Evolutionary conservation across 208 protist genomes (phyloP), one percentile per base, ranked within the genome.

Genomic region (Leishmania amazonensis): DNA sequence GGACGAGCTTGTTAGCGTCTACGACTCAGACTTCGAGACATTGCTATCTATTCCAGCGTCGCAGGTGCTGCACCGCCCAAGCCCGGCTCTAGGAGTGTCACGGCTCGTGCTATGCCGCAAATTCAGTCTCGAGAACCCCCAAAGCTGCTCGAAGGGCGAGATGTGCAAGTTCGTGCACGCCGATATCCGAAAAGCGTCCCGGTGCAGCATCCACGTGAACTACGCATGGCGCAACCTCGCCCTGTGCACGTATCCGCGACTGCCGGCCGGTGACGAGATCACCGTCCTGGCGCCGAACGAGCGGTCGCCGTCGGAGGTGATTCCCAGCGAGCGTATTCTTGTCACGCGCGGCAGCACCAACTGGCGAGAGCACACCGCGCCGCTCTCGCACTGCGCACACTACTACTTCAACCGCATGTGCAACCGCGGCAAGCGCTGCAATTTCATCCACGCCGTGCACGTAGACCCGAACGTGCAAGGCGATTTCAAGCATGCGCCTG

Each of bases 361-460:
- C 67, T 87, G 81, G 84, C 81, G 65, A 17, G 83, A 90, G 76
- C 83, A 91, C 82, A 38, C 58, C 47, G 70, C 81, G 28, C 87
- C 89, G 19, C 87, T 94, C 65, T 92, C 90, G 35, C 94, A 95
- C 87, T 97, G 94, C 83, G 90, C 94, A 28, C 92, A 97, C 65
- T 97, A 95, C 83, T 96, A 94, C 86, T 95, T 94, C 85, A 95
- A 97, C 80, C 88, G 90, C 54, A 91, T 96, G 78, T 97, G 94
- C 90, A 90, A 94, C 78, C 88, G 88, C 19, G 92, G 92, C n/a
- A 89, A 91, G 83, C 82, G 83, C 47, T 97, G 94, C 80, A 89
- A 93, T 84, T 96, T 95, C 65, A 90, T 97, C 51, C 94, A 97
- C 85, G 81, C 90, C 57, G 82, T 95, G 49, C 83, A 94, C 83